Evolutionary conservation across 192 early-diverging fungal genomes (phyloP), one percentile per base, ranked within the genome.

Genomic region (Pilobolus umbonatus): DNA sequence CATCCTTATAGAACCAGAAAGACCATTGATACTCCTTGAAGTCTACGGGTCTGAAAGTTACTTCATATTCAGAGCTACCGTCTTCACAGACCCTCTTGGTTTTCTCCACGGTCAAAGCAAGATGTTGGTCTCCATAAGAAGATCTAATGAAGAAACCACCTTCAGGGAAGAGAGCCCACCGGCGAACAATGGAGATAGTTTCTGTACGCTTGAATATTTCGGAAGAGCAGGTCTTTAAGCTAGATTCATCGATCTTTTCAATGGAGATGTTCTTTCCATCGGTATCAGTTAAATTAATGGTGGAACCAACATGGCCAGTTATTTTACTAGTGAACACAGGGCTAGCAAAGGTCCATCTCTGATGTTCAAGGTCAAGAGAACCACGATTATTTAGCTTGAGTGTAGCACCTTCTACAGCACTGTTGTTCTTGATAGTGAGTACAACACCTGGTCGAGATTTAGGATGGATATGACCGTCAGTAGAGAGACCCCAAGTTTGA

Each of bases 151-250:
- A 64, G 53, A 64, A 64, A 9, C 43, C 44, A 1, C 38, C 26
- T 17, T 53, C 38, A 54, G 62, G 62, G 62, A 64, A 64, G 15
- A 64, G 34, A 46, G 53, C 62, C 52, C 51, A 64, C 2, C 62
- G 62, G 38, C 53, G 62, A 9, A 64, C 35, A 5, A 55, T 25
- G 1, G 38, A 38, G 17, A 17, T 12, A 3, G 47, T 47, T 24
- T 31, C 36, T 9, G 5, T 48, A 14, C 24, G 17, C 19, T 59
- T 45, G 26, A 48, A 59, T 11, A 29, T 11, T 7, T 59, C 57
- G 25, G 6, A 2, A 24, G 28, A 36, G 22, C 31, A 32, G 6
- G 44, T 45, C 28, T 46, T 5, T 24, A 48, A 35, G n/a, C 19
- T 0, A 3, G 25, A 24, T 31, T 59, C 57, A 26, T 24, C 34